Evolutionary conservation across 306 rosid species (phyloP).

Genomic region (Gastrolobium bilobum): DNA sequence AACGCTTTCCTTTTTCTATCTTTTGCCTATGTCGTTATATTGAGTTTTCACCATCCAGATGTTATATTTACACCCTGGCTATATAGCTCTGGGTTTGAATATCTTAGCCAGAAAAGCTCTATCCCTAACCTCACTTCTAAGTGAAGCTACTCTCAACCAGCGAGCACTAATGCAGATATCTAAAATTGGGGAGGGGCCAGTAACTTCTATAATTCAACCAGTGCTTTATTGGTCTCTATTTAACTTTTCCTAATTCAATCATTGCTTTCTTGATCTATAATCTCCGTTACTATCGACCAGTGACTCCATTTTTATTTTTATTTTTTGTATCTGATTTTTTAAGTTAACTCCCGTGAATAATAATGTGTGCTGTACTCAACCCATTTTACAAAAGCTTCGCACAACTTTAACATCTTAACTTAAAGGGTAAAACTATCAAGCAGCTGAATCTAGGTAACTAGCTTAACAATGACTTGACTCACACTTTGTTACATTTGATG

Average conservation of each 20-base stretch:
- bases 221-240: not conserved
- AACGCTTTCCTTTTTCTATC: slow-evolving; percentile 19
- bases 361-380: slow-evolving; percentile 38
- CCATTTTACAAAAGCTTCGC: slow-evolving; percentile 30
- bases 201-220: not conserved
- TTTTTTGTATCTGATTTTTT: not conserved
- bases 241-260: not conserved
- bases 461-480: slow-evolving; percentile 25
- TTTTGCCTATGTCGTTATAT: slow-evolving; percentile 25
- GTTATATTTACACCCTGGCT: slow-evolving; percentile 10
- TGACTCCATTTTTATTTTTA: not conserved
- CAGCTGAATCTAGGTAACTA: not conserved
- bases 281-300: not conserved
- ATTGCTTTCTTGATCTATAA: not conserved
- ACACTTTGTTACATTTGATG: not conserved
- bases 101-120: not conserved
- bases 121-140: slow-evolving; percentile 53
- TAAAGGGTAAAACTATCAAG: not conserved
- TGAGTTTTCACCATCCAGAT: slow-evolving; percentile 36
- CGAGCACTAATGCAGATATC: slow-evolving; percentile 9
- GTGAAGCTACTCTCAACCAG: slow-evolving; percentile 53
- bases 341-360: not conserved
- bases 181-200: not conserved
- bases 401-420: slow-evolving; percentile 1
- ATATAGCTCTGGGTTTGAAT: slow-evolving; percentile 1